These are phyloP conservation scores for Aspergillaceae sp. DNA, from an alignment of 2,329 filamentous ascomycete species.

Conservation along the genomic window DNA sequence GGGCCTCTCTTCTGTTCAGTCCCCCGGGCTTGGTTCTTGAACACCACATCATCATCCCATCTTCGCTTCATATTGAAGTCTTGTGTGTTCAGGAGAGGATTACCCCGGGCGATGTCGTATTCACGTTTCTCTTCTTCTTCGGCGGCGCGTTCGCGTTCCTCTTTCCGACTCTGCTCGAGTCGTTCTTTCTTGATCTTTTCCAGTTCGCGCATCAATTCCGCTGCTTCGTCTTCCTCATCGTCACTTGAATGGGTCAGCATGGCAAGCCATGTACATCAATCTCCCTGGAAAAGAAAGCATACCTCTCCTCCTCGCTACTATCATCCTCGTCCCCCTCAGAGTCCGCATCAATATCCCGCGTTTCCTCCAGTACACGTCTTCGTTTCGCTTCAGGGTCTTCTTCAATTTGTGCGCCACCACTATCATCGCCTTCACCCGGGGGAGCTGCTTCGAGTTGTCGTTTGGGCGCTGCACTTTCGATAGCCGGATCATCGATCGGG, in stretches of 20 bases:
- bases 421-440: constrained; percentile 20
- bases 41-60: constrained; percentile 98
- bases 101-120: constrained; percentile 81
- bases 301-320: constrained; percentile 55
- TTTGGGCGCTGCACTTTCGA: constrained; percentile 47
- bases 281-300: constrained; percentile 5
- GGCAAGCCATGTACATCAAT: neutral
- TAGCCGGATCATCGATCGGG: constrained; percentile 37
- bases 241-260: constrained; percentile 43
- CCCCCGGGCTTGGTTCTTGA: constrained; percentile 95
- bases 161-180: constrained; percentile 69
- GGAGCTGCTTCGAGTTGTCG: constrained; percentile 52
- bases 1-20: constrained; percentile 88
- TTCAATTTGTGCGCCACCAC: constrained; percentile 54
- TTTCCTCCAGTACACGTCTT: constrained; percentile 77
- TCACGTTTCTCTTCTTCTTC: constrained; percentile 77
- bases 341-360: constrained; percentile 77
- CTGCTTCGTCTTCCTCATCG: constrained; percentile 72
- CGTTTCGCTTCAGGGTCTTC: constrained; percentile 75
- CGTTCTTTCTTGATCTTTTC: constrained; percentile 88
- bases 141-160: constrained; percentile 72
- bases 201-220: constrained; percentile 81
- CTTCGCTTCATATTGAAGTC: constrained; percentile 79
- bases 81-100: constrained; percentile 78
- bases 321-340: constrained; percentile 55